Percentiles rank a stretch among this genome's conserved stretches.
Evolutionary conservation across 176 grass and related monocot genomes (phyloP).

Genomic region (Hyparrhenia diplandra): DNA sequence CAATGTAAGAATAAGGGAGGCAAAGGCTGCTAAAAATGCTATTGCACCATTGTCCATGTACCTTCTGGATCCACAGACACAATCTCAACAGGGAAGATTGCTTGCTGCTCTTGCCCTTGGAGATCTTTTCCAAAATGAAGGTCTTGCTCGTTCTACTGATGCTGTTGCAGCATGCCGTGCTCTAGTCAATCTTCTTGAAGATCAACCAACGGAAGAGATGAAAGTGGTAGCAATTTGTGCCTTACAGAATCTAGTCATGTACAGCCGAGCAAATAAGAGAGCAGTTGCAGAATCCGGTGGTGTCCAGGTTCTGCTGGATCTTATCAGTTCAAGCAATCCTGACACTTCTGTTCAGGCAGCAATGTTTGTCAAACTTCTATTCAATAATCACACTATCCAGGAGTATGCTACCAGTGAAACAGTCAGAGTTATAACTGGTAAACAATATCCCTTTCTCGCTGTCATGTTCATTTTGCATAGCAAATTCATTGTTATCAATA

Average conservation of each 20-base stretch:
- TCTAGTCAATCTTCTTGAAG: constrained; percentile 98
- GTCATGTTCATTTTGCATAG: background rate
- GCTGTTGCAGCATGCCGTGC: constrained; percentile 94
- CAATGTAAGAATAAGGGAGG: constrained; percentile 98
- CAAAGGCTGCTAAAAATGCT: constrained; percentile 94
- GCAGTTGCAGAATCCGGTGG: constrained; percentile 99
- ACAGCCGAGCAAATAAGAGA: constrained; percentile 95
- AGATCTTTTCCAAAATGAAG: constrained; percentile 99
- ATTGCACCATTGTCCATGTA: constrained; percentile 99
- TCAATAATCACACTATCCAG: constrained; percentile 98
- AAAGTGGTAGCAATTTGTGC: constrained; percentile 99
- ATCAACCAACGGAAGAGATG: constrained; percentile 99
- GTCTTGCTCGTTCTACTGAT: constrained; percentile 86
- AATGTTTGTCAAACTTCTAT: constrained; percentile 98
- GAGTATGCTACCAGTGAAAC: constrained; percentile 99
- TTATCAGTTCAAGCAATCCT: constrained; percentile 99
- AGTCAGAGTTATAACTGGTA: constrained; percentile 96
- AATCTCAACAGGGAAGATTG: constrained; percentile 95
- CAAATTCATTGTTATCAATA: background rate
- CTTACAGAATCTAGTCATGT: constrained; percentile 97
- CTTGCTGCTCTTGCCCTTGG: constrained; percentile 97
- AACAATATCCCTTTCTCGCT: constrained; percentile 24
- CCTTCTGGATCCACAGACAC: constrained; percentile 96
- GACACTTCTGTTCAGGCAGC: constrained; percentile 99
- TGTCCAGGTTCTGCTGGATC: constrained; percentile 92